Base-by-base conservation (phyloP, 2,329 filamentous ascomycete species). In the Colletotrichum sp. region DNA sequence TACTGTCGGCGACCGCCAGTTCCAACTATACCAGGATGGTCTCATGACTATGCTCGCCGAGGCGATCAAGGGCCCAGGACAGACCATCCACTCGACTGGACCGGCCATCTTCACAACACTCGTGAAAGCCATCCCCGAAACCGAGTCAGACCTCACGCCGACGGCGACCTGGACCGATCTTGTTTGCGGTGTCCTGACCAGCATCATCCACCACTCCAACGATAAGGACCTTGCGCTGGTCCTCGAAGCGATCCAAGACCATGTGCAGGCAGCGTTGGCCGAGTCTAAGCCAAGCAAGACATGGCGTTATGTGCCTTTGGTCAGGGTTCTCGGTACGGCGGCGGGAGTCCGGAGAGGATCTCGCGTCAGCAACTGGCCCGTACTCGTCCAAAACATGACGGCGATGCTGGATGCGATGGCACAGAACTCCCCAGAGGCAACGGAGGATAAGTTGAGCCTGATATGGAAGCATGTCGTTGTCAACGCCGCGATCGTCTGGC, bases 31-130 rank as follows among this genome's bases (percentile, higher is more conserved):
- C 82, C 93, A 94, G 77, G 93, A 98, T 82, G 97, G 96, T 71
- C 85, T 98, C 61, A 98, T 98, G 95, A 94, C 92, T 21, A 93
- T 99, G 88, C 95, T 98, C 81, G 93, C 95, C 6, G 96, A 99
- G 84, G 93, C 96, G 10, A 90, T 92, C 79, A 93, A 94, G 83
- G 90, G 92, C 18, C 89, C 92, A 16, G 91, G 92, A 4, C 80
- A 88, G 65, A 88, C 87, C 2, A 84, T 93, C 63, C 92, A 93
- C 80, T 93, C 92, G 3, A 90, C 89, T 16, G 92, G 90, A 3
- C 83, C 89, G 4, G 86, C 89, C 9, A 87, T 93, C 16, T 86
- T 92, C 69, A 84, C 85, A 48, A 83, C 87, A 3, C 84, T 94
- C 7, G 81, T 93, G n/a, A 81, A 82, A 61, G 86, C 86, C 10